Percentiles rank a stretch among this genome's conserved stretches.
Conservation (phyloP, 768 basidiomycete genomes). For the Tulasnella sp. region DNA sequence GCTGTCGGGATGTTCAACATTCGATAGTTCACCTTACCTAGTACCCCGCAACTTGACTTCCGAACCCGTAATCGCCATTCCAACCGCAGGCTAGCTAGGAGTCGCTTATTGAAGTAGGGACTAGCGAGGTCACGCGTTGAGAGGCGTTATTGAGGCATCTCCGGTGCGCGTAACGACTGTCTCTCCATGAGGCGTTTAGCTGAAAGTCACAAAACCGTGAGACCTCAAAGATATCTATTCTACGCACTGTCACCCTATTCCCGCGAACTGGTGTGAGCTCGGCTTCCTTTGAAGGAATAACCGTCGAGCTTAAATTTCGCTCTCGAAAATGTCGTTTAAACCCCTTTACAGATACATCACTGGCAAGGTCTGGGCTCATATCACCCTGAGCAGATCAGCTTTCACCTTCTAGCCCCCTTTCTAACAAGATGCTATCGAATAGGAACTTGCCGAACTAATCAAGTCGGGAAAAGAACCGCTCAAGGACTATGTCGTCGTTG, state of each 20-base stretch:
- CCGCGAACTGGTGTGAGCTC: neutral
- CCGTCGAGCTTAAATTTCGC: neutral
- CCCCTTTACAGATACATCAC: neutral
- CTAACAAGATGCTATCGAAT: neutral
- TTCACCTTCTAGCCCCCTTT: neutral
- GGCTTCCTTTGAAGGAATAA: neutral
- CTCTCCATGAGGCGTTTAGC: too few species aligned
- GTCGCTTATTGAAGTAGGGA: too few species aligned
- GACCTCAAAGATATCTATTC: neutral
- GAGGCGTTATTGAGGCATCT: too few species aligned
- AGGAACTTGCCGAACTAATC: constrained; percentile 71
- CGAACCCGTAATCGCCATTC: too few species aligned
- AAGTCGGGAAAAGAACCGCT: constrained; percentile 56
- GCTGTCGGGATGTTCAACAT: too few species aligned
- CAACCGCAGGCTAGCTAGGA: too few species aligned
- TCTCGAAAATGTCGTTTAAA: neutral
- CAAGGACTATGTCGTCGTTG: constrained; percentile 71
- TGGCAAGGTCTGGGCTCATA: neutral
- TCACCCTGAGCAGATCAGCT: neutral
- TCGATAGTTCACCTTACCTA: too few species aligned
- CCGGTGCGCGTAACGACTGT: too few species aligned
- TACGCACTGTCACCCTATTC: neutral
- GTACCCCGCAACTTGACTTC: too few species aligned
- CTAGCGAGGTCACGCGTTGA: too few species aligned
- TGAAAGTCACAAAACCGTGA: neutral